Evolutionary conservation across 2,329 filamentous ascomycete genomes (phyloP).

Genomic region (Fusarium incarnatum): DNA sequence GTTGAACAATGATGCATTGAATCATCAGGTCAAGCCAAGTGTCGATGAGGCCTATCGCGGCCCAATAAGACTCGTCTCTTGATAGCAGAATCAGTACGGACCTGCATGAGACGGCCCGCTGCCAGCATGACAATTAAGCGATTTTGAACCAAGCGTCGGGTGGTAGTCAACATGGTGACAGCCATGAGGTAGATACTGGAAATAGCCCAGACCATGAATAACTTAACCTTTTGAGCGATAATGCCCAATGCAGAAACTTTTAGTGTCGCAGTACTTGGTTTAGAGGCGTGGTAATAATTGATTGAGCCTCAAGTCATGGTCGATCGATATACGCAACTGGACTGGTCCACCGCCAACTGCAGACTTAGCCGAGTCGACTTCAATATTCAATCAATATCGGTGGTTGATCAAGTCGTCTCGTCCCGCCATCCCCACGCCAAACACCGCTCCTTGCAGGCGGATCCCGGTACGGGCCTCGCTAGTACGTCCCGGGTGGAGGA

Average conservation of each 20-base stretch:
- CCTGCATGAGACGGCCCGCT: constrained; percentile 42
- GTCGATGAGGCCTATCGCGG: constrained; percentile 45
- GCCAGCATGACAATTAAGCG: constrained; percentile 33
- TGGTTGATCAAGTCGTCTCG: constrained; percentile 11
- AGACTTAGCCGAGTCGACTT: constrained; percentile 15
- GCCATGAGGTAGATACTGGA: neutral
- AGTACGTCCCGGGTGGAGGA: constrained; percentile 27
- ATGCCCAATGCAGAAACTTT: neutral
- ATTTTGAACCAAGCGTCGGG: constrained; percentile 21
- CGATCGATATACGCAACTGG: constrained; percentile 6
- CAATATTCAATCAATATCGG: constrained; percentile 4
- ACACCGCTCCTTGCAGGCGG: constrained; percentile 31
- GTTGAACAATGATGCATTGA: constrained; percentile 36
- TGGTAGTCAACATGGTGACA: neutral
- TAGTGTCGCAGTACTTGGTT: neutral
- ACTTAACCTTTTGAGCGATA: neutral
- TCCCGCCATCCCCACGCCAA: constrained; percentile 40
- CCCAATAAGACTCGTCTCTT: constrained; percentile 42
- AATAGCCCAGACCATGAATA: neutral
- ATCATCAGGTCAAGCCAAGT: constrained; percentile 19
- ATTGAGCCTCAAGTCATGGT: constrained; percentile 4
- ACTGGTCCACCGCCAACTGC: constrained; percentile 25
- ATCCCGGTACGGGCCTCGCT: constrained; percentile 37
- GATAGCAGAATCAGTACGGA: constrained; percentile 32
- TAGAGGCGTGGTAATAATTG: neutral